Percentiles rank a stretch among this genome's conserved stretches.
These are phyloP conservation scores for Ophiostoma ulmi DNA, from an alignment of 2,329 filamentous ascomycete species.

Conservation along the genomic window DNA sequence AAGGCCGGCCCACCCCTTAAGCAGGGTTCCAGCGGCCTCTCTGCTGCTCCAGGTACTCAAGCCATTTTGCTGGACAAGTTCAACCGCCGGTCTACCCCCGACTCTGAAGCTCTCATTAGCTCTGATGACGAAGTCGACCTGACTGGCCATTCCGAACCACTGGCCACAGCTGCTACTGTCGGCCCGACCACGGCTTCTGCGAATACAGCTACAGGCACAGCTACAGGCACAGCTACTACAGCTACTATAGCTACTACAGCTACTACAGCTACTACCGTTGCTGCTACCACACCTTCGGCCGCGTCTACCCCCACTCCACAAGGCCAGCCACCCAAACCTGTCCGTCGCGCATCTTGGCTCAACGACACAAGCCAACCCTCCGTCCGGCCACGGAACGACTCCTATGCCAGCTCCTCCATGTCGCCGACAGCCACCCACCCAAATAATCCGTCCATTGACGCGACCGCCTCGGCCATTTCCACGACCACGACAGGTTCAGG, in stretches of 20 bases:
- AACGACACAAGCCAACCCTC: constrained; percentile 69
- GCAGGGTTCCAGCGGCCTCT: constrained; percentile 44
- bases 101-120: constrained; percentile 88
- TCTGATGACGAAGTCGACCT: constrained; percentile 86
- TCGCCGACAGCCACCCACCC: constrained; percentile 73
- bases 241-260: not conserved
- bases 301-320: constrained; percentile 29
- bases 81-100: constrained; percentile 80
- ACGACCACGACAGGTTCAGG: not conserved
- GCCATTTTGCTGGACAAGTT: constrained; percentile 68
- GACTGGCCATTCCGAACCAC: constrained; percentile 38
- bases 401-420: constrained; percentile 70
- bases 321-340: constrained; percentile 53
- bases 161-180: not conserved
- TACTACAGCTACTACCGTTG: not conserved
- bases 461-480: constrained; percentile 33
- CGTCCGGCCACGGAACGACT: constrained; percentile 65
- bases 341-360: constrained; percentile 75
- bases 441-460: constrained; percentile 68
- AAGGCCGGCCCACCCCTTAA: constrained; percentile 50
- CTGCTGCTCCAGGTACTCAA: constrained; percentile 52
- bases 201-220: constrained; percentile 14
- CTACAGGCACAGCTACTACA: constrained; percentile 30
- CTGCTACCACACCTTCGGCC: not conserved
- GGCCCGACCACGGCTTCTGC: not conserved